Evolutionary conservation across 106 monocot genomes (phyloP), one percentile per base, ranked within the genome.

Genomic region (Chionographis japonica): DNA sequence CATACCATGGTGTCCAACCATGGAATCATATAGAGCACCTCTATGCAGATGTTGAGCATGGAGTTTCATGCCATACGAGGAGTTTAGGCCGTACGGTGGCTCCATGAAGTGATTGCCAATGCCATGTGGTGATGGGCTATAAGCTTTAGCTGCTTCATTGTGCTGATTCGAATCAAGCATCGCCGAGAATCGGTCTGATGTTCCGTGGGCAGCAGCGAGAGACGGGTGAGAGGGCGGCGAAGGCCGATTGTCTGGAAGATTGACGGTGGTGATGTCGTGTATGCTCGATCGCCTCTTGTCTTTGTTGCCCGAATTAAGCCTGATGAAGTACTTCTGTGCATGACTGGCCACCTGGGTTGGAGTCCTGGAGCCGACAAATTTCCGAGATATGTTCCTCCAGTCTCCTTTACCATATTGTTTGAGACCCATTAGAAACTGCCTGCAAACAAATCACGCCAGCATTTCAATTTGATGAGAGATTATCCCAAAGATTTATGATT

Each of bases 261-360:
- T 80, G 67, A 75, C 62, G 13, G 88, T 88, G 8, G 90, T 94
- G 62, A 90, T 90, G 62, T 94, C 94, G 59, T 94, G 94, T 60
- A 94, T 94, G 82, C 94, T 94, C 27, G 94, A 88, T 39, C 94
- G 81, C 72, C 93, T 78, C 79, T 93, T 93, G 56, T 93, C 93
- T 57, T 93, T 93, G 54, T 83, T 83, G 14, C 86, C 86, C 8
- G 93, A 93, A 39, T 81, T 84, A 10, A 89, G 84, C 69, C 93
- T 81, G 58, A 93, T 86, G 77, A 89, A 93, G 68, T 89, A 93
- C 74, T 93, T 93, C 63, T 93, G 93, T 1, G 93, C 92, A 63
- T 92, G 92, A 63, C 92, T 92, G 20, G 92, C 92, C 10, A 92
- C 88, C 62, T 92, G 92, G 6, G 89, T 89, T 7, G 89, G 91